Conservation (phyloP, 345 rosid species). For the Eucalyptus pumila region DNA sequence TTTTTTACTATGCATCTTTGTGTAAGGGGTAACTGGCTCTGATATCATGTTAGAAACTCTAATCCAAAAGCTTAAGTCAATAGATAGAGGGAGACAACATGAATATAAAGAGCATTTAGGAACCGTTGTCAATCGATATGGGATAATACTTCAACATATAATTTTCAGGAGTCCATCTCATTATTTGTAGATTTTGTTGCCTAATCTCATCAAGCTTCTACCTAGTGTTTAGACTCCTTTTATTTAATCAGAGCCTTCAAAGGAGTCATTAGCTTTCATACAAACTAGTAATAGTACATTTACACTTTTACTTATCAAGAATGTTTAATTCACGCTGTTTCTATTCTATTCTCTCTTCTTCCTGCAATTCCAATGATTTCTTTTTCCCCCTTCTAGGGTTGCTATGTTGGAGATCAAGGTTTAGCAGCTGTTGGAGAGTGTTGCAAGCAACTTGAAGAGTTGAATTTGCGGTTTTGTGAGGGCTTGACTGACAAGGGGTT, state of each 20-base stretch:
- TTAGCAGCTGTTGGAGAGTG: conserved; percentile 58
- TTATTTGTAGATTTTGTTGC: neutral
- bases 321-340: neutral
- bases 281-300: neutral
- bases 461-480: conserved; percentile 86
- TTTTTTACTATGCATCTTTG: no score
- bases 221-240: neutral
- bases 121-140: neutral
- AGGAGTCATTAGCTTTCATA: neutral
- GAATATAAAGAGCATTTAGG: neutral
- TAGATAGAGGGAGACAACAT: neutral
- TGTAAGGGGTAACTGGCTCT: no score
- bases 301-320: neutral
- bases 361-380: neutral
- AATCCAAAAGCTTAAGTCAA: neutral
- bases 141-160: neutral
- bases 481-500: conserved; percentile 72
- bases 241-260: neutral
- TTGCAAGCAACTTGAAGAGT: conserved; percentile 60
- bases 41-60: no score
- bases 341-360: neutral
- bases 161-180: neutral
- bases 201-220: neutral
- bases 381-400: conserved; percentile 40
- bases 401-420: conserved; percentile 83